Conservation (phyloP, 2,329 filamentous ascomycete species). For the Aaosphaeria pasadenensis region DNA sequence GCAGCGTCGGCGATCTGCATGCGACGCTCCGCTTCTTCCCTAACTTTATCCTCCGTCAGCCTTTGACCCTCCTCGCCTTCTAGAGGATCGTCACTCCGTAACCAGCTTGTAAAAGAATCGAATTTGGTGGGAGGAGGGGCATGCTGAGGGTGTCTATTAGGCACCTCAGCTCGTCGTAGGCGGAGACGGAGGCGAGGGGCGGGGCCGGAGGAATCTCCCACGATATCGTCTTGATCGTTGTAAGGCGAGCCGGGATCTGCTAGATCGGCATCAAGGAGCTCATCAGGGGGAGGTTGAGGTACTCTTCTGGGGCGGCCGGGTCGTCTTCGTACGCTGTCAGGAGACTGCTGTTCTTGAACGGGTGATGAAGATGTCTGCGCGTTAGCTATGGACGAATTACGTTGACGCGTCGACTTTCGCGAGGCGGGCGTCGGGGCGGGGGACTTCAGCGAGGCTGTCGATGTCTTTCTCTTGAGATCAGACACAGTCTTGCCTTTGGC, state of each 20-base stretch:
- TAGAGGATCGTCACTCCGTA: constrained; percentile 50
- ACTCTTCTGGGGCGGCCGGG: constrained; percentile 19
- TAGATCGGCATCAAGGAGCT: constrained; percentile 7
- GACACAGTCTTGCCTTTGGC: constrained; percentile 17
- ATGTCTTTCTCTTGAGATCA: constrained; percentile 18
- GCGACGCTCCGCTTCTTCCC: constrained; percentile 67
- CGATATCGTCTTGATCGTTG: constrained; percentile 4
- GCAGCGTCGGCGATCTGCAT: constrained; percentile 69
- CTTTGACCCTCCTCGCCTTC: constrained; percentile 41
- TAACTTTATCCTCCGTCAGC: constrained; percentile 28
- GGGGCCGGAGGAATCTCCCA: constrained; percentile 7
- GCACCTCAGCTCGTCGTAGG: constrained; percentile 50
- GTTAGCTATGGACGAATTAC: constrained; percentile 16
- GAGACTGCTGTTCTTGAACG: constrained; percentile 4
- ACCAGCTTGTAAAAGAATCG: constrained; percentile 63
- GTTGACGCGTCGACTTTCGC: constrained; percentile 34
- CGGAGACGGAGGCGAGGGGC: constrained; percentile 45
- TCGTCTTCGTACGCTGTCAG: constrained; percentile 18
- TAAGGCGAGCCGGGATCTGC: constrained; percentile 14
- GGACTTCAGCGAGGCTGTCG: constrained; percentile 16
- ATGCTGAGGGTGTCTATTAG: constrained; percentile 52
- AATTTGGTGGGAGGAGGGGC: constrained; percentile 45
- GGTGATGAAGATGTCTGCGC: constrained; percentile 11
- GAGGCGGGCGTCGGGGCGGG: constrained; percentile 8
- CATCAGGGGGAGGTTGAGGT: constrained; percentile 15